phyloP scores from a whole-genome alignment of 495 filamentous ascomycete genomes.

The Bacidia gigantensis region DNA sequence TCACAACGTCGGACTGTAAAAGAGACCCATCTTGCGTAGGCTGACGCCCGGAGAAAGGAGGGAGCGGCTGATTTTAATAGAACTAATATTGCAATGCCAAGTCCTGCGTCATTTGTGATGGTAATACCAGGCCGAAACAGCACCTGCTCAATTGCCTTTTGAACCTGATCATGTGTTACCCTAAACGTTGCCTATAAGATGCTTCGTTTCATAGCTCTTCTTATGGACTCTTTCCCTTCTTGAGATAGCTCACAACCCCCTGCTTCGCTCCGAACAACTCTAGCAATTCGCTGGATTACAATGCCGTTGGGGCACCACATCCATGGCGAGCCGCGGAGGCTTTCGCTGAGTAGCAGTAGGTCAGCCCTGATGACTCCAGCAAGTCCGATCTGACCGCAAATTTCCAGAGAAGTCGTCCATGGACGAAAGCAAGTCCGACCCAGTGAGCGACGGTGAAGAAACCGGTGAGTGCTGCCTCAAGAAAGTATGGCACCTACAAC shows the following conservation, averaged over 20 bases:
- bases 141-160: neutral
- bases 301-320: conserved; percentile 23
- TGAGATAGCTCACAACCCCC: neutral
- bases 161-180: neutral
- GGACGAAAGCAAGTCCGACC: conserved; percentile 33
- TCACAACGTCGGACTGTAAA: too few relatives aligned
- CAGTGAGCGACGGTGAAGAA: conserved; percentile 51
- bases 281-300: neutral
- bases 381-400: neutral
- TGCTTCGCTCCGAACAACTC: neutral
- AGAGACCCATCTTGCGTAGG: too few relatives aligned
- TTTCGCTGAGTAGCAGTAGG: conserved; percentile 25
- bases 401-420: conserved; percentile 22
- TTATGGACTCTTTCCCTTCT: neutral
- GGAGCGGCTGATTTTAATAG: neutral
- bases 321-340: conserved; percentile 22
- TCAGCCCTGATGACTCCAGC: neutral
- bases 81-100: neutral
- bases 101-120: neutral
- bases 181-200: neutral
- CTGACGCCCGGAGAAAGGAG: neutral
- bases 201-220: neutral
- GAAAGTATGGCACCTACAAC: neutral
- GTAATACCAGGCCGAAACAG: neutral
- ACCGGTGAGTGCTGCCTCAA: conserved; percentile 30